Conservation (phyloP, 371 early-diverging fungal species). For the Encephalitozoon intestinalis region DNA sequence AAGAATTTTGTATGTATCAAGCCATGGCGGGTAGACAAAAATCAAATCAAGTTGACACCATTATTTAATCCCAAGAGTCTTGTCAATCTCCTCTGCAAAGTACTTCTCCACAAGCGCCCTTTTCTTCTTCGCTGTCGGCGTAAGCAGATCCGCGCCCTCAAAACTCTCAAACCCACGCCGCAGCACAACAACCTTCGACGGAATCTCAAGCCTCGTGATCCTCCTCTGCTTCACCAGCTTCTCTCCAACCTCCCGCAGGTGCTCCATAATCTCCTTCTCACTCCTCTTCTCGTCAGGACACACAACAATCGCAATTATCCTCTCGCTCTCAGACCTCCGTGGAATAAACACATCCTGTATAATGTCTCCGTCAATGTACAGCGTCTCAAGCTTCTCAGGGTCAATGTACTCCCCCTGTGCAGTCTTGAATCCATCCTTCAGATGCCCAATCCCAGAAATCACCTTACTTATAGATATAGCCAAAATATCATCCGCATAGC, state of each 20-base stretch:
- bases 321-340: conserved; percentile 43
- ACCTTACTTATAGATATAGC: conserved; percentile 39
- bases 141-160: conserved; percentile 49
- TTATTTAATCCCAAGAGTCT: not conserved
- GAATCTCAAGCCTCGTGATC: conserved; percentile 60
- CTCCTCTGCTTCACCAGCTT: conserved; percentile 39
- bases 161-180: conserved; percentile 38
- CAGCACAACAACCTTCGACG: conserved; percentile 48
- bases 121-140: conserved; percentile 61
- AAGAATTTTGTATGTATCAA: too few relatives aligned
- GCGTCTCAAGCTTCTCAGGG: conserved; percentile 85
- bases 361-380: conserved; percentile 19
- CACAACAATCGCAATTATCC: conserved; percentile 57
- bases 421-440: conserved; percentile 92
- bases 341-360: conserved; percentile 60
- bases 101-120: conserved; percentile 45
- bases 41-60: too few relatives aligned
- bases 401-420: conserved; percentile 89
- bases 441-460: conserved; percentile 66
- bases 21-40: too few relatives aligned
- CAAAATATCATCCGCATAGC: conserved; percentile 47
- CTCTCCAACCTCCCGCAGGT: conserved; percentile 29
- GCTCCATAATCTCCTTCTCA: conserved; percentile 15
- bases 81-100: conserved; percentile 53
- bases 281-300: conserved; percentile 8